These are phyloP conservation scores for Botrytis fabae DNA, from an alignment of 2,329 filamentous ascomycete genomes.

Conservation along the genomic window DNA sequence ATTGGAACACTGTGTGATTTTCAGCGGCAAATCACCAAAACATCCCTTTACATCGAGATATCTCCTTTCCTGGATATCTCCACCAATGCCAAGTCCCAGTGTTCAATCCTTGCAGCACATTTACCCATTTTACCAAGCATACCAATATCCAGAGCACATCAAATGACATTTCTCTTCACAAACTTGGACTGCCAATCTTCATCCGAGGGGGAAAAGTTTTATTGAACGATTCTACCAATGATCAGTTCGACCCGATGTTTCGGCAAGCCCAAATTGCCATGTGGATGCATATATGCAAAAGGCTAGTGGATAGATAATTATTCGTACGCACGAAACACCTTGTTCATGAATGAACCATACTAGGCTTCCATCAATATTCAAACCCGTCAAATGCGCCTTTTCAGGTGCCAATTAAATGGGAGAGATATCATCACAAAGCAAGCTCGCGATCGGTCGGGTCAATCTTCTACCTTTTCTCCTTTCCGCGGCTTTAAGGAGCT, in stretches of 20 bases:
- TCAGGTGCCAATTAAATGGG: background rate
- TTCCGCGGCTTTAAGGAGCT: background rate
- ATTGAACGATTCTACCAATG: background rate
- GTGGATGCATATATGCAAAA: background rate
- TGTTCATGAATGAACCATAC: background rate
- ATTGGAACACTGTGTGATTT: background rate
- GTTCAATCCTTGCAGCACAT: background rate
- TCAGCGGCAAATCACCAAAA: background rate
- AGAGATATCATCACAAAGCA: background rate
- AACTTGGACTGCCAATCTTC: background rate
- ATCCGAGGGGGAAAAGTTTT: background rate
- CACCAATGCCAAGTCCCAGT: background rate
- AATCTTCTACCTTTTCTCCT: background rate
- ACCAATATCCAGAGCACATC: background rate
- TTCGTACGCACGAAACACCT: background rate
- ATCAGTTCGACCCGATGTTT: background rate
- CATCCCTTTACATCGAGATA: background rate
- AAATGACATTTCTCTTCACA: background rate
- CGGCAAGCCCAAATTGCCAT: background rate
- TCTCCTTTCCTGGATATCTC: background rate
- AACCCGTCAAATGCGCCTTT: conserved; percentile 5
- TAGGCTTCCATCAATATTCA: conserved; percentile 10
- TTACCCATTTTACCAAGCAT: background rate
- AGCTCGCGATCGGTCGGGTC: background rate
- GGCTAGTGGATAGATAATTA: background rate